Evolutionary conservation across 2,329 filamentous ascomycete genomes (phyloP).

Genomic region (Incumbomyces delicatus): DNA sequence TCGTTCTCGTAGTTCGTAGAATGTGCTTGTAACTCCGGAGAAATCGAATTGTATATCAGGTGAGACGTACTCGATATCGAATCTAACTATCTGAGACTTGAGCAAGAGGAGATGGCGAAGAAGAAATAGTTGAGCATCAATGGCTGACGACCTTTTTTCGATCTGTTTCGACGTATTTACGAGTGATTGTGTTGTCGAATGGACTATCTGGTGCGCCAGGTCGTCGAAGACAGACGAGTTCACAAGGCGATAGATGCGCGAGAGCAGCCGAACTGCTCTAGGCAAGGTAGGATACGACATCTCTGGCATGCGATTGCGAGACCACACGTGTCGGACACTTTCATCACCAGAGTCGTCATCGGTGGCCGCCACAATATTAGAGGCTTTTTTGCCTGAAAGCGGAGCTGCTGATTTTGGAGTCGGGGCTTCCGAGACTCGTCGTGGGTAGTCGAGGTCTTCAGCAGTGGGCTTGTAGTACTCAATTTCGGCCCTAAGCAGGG

Average conservation of each 20-base stretch:
- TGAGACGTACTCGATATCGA: constrained; percentile 74
- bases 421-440: constrained; percentile 31
- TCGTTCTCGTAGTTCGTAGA: constrained; percentile 56
- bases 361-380: constrained; percentile 34
- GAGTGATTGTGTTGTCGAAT: constrained; percentile 77
- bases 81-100: constrained; percentile 90
- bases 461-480: constrained; percentile 56
- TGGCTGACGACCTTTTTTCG: constrained; percentile 37
- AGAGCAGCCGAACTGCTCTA: constrained; percentile 59
- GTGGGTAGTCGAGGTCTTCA: constrained; percentile 56
- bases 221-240: constrained; percentile 63
- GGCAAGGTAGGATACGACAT: constrained; percentile 51
- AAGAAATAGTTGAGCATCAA: constrained; percentile 80
- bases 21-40: constrained; percentile 54
- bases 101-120: constrained; percentile 90
- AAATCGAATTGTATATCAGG: constrained; percentile 59
- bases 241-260: constrained; percentile 59
- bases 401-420: constrained; percentile 32
- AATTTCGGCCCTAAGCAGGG: constrained; percentile 55
- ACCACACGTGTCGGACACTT: constrained; percentile 10
- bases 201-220: constrained; percentile 70
- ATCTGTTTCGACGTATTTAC: constrained; percentile 66
- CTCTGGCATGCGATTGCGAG: constrained; percentile 13
- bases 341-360: constrained; percentile 40
- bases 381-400: constrained; percentile 21